Evolutionary conservation across 2,329 filamentous ascomycete genomes (phyloP).

Genomic region (Beauveria medogensis): DNA sequence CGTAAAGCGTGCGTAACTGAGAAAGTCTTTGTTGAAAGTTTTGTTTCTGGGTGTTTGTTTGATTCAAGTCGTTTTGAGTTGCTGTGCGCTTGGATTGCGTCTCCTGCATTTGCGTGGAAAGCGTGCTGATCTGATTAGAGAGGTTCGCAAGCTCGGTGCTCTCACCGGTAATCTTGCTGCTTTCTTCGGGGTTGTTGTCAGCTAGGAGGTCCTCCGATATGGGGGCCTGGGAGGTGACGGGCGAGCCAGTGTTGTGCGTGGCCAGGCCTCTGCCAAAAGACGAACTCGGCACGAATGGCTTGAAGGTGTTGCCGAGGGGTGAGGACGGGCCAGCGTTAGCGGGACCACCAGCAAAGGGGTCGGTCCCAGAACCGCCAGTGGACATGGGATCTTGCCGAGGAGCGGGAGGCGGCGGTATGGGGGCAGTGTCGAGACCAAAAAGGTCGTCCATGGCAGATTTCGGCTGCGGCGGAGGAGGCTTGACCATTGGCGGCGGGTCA

Average conservation of each 20-base stretch:
- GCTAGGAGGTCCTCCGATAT: slow-evolving; percentile 79
- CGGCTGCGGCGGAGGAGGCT: slow-evolving; percentile 36
- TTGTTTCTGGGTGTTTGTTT: slow-evolving; percentile 77
- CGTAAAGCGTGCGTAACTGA: slow-evolving; percentile 80
- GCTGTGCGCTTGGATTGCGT: slow-evolving; percentile 73
- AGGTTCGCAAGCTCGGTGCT: slow-evolving; percentile 90
- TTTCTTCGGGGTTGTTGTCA: slow-evolving; percentile 80
- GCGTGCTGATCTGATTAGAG: slow-evolving; percentile 85
- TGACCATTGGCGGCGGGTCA: slow-evolving; percentile 33
- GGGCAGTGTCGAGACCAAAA: slow-evolving; percentile 69
- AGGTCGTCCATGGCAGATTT: slow-evolving; percentile 89
- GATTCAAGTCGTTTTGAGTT: slow-evolving; percentile 74
- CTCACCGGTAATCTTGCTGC: slow-evolving; percentile 79
- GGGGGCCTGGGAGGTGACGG: slow-evolving; percentile 35
- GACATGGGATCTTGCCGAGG: slow-evolving; percentile 55
- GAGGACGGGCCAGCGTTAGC: slow-evolving; percentile 47
- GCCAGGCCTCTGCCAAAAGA: slow-evolving; percentile 81
- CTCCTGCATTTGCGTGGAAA: slow-evolving; percentile 91
- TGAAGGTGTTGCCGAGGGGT: slow-evolving; percentile 54
- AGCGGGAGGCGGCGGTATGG: slow-evolving; percentile 41
- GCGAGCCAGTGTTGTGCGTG: slow-evolving; percentile 65
- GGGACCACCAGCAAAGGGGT: slow-evolving; percentile 53
- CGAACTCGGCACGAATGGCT: slow-evolving; percentile 86
- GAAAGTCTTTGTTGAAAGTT: slow-evolving; percentile 85
- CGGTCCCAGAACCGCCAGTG: slow-evolving; percentile 65